phyloP scores from a whole-genome alignment of 805 yeast species.

The Hanseniaspora lachancei region DNA sequence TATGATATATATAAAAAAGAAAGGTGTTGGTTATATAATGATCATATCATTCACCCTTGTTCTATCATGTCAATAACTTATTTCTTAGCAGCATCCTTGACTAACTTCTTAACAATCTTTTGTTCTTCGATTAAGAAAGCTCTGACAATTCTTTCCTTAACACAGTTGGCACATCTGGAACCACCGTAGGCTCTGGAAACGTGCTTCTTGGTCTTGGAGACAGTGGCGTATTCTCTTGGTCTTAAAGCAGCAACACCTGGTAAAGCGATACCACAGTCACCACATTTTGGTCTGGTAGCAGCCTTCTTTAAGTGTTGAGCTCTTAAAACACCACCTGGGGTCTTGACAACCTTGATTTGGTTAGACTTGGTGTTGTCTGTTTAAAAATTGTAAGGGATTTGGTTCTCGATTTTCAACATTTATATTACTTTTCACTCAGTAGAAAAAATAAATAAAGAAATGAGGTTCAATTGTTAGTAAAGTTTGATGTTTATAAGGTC shows the following conservation, averaged over 20 bases:
- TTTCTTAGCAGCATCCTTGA: constrained; percentile 85
- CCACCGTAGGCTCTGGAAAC: constrained; percentile 99
- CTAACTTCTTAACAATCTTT: constrained; percentile 98
- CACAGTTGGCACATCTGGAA: constrained; percentile 94
- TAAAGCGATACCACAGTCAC: constrained; percentile 72
- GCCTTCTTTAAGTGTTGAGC: constrained; percentile 94
- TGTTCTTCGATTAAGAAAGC: constrained; percentile 99
- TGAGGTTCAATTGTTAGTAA: neutral
- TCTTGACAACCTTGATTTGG: constrained; percentile 98
- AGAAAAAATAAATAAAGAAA: neutral
- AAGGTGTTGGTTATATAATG: no score
- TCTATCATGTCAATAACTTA: neutral
- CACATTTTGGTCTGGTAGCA: constrained; percentile 79
- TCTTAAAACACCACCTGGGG: constrained; percentile 99
- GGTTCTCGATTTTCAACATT: neutral
- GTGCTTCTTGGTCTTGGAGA: constrained; percentile 93
- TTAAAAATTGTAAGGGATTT: neutral
- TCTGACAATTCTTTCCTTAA: constrained; percentile 97
- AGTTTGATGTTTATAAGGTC: neutral
- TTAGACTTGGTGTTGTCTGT: constrained; percentile 98
- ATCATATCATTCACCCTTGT: neutral
- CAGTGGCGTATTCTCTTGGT: constrained; percentile 94
- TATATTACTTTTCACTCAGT: neutral
- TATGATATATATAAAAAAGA: neutral
- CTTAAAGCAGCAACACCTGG: constrained; percentile 88